Conservation (phyloP, 1,284 basidiomycete species). For the Cutaneotrichosporon cyanovorans region DNA sequence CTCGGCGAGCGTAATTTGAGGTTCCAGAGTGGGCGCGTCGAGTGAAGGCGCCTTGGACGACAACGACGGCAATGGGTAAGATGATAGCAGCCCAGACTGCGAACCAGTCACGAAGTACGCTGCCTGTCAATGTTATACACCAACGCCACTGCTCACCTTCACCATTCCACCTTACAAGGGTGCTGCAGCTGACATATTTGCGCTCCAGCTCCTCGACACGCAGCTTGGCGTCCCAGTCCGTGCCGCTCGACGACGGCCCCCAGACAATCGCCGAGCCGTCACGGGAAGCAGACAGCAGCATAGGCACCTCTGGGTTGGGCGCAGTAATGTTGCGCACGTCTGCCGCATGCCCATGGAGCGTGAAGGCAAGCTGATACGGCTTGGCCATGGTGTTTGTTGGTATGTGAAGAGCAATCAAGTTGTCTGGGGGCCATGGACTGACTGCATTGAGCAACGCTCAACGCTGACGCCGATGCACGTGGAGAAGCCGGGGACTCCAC, state of each 20-base stretch:
- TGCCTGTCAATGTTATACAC: slow-evolving; percentile 43
- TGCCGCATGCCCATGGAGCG: slow-evolving; percentile 50
- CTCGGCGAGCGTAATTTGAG: slow-evolving; percentile 71
- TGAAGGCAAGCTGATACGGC: slow-evolving; percentile 70
- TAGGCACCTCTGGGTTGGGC: slow-evolving; percentile 22
- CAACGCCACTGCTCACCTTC: slow-evolving; percentile 32
- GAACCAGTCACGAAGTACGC: slow-evolving; percentile 78
- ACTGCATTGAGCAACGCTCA: background rate
- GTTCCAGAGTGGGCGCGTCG: slow-evolving; percentile 56
- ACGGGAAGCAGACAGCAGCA: slow-evolving; percentile 75
- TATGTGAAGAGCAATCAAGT: too few relatives aligned
- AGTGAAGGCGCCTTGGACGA: slow-evolving; percentile 45
- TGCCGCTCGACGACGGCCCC: slow-evolving; percentile 54
- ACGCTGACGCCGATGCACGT: background rate
- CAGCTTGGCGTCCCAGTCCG: slow-evolving; percentile 62
- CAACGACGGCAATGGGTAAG: slow-evolving; percentile 51
- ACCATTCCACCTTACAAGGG: slow-evolving; percentile 26
- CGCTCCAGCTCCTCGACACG: slow-evolving; percentile 73
- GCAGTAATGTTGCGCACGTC: slow-evolving; percentile 38
- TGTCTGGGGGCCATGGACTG: background rate
- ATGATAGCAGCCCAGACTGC: slow-evolving; percentile 73
- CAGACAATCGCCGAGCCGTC: slow-evolving; percentile 83
- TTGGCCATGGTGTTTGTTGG: slow-evolving; percentile 12
- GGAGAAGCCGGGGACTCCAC: background rate
- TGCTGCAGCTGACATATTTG: slow-evolving; percentile 54